Evolutionary conservation across 2,329 filamentous ascomycete species (phyloP).

Genomic region (Fulvia fulva): DNA sequence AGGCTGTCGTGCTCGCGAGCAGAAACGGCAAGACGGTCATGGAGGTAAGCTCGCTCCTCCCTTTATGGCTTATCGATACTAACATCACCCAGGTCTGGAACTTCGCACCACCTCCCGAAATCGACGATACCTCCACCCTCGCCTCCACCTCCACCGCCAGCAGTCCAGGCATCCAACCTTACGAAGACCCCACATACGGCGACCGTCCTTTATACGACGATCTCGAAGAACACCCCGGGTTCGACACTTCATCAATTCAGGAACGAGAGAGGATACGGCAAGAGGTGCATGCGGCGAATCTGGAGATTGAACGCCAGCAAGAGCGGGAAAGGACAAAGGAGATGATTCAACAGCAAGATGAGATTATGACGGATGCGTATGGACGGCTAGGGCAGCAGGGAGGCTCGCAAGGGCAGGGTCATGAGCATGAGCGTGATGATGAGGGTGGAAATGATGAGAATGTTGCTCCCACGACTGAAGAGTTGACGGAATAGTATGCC

Average conservation of each 20-base stretch:
- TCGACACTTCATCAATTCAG: neutral
- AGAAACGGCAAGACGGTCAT: conserved; percentile 84
- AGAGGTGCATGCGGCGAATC: neutral
- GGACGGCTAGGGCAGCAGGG: neutral
- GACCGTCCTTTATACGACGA: conserved; percentile 22
- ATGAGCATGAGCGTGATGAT: too few species aligned
- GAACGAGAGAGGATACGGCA: neutral
- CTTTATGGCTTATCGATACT: conserved; percentile 1
- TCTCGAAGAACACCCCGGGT: neutral
- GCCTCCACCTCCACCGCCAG: conserved; percentile 15
- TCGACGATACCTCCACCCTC: conserved; percentile 11
- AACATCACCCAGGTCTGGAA: conserved; percentile 72
- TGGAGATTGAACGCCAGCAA: neutral
- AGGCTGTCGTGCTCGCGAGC: conserved; percentile 91
- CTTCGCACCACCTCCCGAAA: conserved; percentile 78
- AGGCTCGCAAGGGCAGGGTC: neutral
- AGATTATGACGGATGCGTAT: conserved; percentile 27
- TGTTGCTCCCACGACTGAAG: neutral
- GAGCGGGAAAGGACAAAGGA: conserved; percentile 1
- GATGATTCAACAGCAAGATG: conserved; percentile 19
- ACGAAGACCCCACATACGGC: conserved; percentile 29
- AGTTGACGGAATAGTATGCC: neutral
- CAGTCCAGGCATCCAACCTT: conserved; percentile 21
- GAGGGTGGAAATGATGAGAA: neutral
- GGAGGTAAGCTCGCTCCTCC: conserved; percentile 62